Evolutionary conservation across 345 rosid genomes (phyloP), one percentile per base, ranked within the genome.

Genomic region (Carallia pectinifolia): DNA sequence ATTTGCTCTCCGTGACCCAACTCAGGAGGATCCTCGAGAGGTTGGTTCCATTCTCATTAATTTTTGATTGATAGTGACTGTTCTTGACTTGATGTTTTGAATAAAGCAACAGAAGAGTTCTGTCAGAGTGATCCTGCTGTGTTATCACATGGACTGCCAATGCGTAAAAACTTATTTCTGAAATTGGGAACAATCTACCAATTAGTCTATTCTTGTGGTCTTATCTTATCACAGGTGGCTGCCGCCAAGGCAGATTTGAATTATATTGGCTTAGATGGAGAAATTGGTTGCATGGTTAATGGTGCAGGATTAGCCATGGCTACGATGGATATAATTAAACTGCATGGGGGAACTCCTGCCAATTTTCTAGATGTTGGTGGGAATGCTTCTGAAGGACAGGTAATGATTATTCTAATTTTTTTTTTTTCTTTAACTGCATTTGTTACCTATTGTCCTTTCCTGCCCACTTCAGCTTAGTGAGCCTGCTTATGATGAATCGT

Each of bases 261-360:
- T 85, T 96, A 96, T 68, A 96, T 92, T 47, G 99, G 99, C 36
- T 79, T 95, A 64, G 99, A 96, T 77, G 99, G 99, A 63, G 99
- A 96, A 85, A 96, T 96, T 76, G 99, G 99, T 62, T 96, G 99
- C 90, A 96, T 96, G 99, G 99, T 96, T 65, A 96, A 96, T 83
- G 99, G 99, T 71, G 98, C 99, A n/a, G 98, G 99, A 78, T 80
- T 96, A 72, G 99, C 98, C 17, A 96, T 92, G 98, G 98, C 99
- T 71, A 90, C 98, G 29, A 96, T 92, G 99, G 99, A 96, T 82
- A 92, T 96, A 56, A 92, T 96, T 62, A 96, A 96, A 79, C 62
- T 96, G 87, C 98, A 92, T 68, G 99, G 98, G 29, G 99, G 98
- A 71, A 96, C 99, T 61, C 99, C 98, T 36, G 99, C 99, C 69